These are phyloP conservation scores for Hemileccinum rubropunctum DNA, from an alignment of 768 basidiomycete genomes.

Conservation along the genomic window DNA sequence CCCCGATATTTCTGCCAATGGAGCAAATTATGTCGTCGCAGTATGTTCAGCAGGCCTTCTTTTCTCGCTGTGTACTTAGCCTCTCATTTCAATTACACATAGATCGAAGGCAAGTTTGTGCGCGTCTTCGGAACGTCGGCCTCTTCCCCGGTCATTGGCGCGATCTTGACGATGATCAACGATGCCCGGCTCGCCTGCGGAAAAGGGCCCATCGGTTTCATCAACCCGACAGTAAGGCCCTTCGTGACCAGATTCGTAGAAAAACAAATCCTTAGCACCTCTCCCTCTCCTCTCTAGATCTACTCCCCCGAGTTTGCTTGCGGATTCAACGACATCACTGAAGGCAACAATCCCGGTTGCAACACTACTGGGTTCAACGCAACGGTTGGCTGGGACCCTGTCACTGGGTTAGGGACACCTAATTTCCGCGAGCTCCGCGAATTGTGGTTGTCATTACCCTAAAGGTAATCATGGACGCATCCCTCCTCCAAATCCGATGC, in stretches of 20 bases:
- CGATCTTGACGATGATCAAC: slow-evolving; percentile 39
- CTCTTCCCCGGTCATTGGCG: slow-evolving; percentile 30
- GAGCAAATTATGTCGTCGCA: slow-evolving; percentile 29
- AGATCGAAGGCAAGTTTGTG: slow-evolving; percentile 26
- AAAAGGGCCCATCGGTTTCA: slow-evolving; percentile 38
- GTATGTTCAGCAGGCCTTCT: slow-evolving; percentile 9
- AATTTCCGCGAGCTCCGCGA: slow-evolving; percentile 39
- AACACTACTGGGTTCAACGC: slow-evolving; percentile 37
- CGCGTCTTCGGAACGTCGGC: slow-evolving; percentile 34
- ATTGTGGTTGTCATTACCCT: slow-evolving; percentile 32
- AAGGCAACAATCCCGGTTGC: slow-evolving; percentile 45
- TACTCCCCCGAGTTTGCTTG: slow-evolving; percentile 40
- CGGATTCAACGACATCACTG: slow-evolving; percentile 50
- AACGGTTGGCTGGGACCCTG: slow-evolving; percentile 41
- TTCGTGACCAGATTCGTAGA: not conserved
- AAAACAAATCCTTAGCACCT: slow-evolving; percentile 20
- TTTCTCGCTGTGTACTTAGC: not conserved
- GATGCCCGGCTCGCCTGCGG: slow-evolving; percentile 34
- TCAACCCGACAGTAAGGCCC: slow-evolving; percentile 40
- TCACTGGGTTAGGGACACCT: slow-evolving; percentile 48
- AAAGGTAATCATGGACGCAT: not conserved
- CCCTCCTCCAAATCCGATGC: too few species aligned
- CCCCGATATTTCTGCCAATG: slow-evolving; percentile 39
- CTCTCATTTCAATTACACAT: not conserved
- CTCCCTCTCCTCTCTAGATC: slow-evolving; percentile 31